Evolutionary conservation across 148 eudicot species (phyloP).

Genomic region (Gaultheria prostrata): DNA sequence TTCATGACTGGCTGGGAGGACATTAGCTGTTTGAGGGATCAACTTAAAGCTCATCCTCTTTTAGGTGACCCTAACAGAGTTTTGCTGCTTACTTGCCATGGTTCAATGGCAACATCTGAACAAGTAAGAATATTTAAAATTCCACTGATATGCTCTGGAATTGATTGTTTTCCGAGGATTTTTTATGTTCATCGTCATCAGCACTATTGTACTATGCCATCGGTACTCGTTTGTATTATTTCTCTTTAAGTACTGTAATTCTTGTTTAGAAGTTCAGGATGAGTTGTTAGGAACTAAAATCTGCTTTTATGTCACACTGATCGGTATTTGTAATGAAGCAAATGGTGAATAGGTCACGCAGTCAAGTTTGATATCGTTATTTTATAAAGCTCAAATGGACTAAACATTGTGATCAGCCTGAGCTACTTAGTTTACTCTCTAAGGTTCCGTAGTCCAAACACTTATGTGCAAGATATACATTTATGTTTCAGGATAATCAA

Average conservation of each 20-base stretch:
- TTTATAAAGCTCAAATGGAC: not conserved
- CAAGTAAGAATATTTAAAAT: conserved; percentile 44
- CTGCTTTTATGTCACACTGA: not conserved
- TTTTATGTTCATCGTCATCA: not conserved
- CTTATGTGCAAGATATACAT: not conserved
- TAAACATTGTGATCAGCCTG: not conserved
- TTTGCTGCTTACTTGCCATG: conserved; percentile 90
- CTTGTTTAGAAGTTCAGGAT: not conserved
- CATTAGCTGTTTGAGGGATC: conserved; percentile 90
- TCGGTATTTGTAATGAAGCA: not conserved
- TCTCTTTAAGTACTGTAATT: not conserved
- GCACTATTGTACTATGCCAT: not conserved
- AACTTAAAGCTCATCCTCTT: conserved; percentile 94
- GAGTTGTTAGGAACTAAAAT: conserved; percentile 5
- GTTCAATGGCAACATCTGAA: conserved; percentile 98
- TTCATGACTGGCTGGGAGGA: conserved; percentile 99
- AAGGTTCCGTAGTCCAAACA: not conserved
- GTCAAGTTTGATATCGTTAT: not conserved
- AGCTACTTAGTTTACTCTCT: not conserved
- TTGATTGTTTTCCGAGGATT: not conserved
- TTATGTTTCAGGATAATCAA: not conserved
- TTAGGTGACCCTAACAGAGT: conserved; percentile 98
- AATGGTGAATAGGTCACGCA: not conserved
- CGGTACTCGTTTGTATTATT: not conserved
- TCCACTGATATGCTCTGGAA: not conserved